Evolutionary conservation across 2,329 filamentous ascomycete species (phyloP), one percentile per base, ranked within the genome.

Genomic region (Phoma sp.): DNA sequence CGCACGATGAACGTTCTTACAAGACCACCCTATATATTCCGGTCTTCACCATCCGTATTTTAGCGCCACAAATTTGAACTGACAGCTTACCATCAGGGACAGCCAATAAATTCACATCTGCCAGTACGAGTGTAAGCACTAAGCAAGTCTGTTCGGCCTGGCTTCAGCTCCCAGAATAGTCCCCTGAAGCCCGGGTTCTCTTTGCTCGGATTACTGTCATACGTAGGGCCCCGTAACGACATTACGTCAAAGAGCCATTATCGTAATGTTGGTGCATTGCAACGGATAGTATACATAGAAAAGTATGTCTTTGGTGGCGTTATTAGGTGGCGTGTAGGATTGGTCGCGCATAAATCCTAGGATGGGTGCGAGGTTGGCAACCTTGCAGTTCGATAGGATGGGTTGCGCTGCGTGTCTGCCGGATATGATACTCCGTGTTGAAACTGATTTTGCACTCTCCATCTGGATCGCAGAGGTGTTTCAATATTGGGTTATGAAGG

Each of bases 71-170:
- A 12, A 3, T 30, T 32, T 32, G 38, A 42, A 28, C 38, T 32
- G 23, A 43, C 30, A 18, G 32, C 25, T 18, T 37, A 15, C 25
- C 47, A 25, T 25, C 14, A 2, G 32, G 25, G 10, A 17, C 25
- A 10, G 7, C 3, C 14, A 15, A 12, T 7, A 50, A 50, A n/a
- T 42, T 32, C 23, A n/a, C 4, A 39, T 53, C 34, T n/a, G 21
- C 12, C 14, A 77, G 29, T 30, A 60, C 52, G 15, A 62, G 51
- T 10, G 59, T 67, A 47, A 67, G 78, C 53, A 78, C 58, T 49
- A 77, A 47, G 56, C 76, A 78, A 1, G 62, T n/a, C n/a, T n/a
- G n/a, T n/a, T n/a, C n/a, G n/a, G n/a, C n/a, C 75, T 12, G 68
- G 74, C 33, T 57, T 53, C 10, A 69, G 53, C 20, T 61, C 1